These are phyloP conservation scores for Usnea hakonensis DNA, from an alignment of 495 filamentous ascomycete species.

Conservation along the genomic window DNA sequence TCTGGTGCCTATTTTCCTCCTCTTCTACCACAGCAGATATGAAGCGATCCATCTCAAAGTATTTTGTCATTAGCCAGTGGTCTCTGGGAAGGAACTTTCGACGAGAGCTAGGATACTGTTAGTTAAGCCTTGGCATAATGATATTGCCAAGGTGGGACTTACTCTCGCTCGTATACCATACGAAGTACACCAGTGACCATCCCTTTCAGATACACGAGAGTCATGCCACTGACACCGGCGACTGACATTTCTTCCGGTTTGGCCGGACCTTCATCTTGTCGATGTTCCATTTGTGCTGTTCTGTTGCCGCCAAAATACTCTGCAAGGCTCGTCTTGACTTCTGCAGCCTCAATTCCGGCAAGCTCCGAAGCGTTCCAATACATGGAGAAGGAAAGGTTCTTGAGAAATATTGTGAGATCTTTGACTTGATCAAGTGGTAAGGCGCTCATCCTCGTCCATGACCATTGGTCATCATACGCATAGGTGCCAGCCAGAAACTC, in stretches of 20 bases:
- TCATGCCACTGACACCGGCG: slow-evolving; percentile 60
- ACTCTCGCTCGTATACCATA: slow-evolving; percentile 89
- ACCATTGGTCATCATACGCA: slow-evolving; percentile 32
- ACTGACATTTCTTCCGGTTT: slow-evolving; percentile 29
- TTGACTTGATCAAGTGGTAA: slow-evolving; percentile 63
- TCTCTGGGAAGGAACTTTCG: slow-evolving; percentile 69
- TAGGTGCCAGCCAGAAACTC: slow-evolving; percentile 41
- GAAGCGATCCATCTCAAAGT: slow-evolving; percentile 87
- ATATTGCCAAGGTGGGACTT: slow-evolving; percentile 22
- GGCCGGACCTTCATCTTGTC: slow-evolving; percentile 2
- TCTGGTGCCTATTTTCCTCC: slow-evolving; percentile 68
- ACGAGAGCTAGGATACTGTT: slow-evolving; percentile 49
- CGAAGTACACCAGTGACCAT: slow-evolving; percentile 74
- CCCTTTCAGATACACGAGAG: slow-evolving; percentile 68
- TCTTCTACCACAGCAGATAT: slow-evolving; percentile 80
- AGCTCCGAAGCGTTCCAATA: slow-evolving; percentile 76
- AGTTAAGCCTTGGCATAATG: background rate
- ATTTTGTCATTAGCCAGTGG: slow-evolving; percentile 92
- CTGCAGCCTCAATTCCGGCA: slow-evolving; percentile 42
- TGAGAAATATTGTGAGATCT: slow-evolving; percentile 74
- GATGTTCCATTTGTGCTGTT: slow-evolving; percentile 14
- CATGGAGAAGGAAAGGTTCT: slow-evolving; percentile 83
- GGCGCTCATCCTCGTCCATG: slow-evolving; percentile 56
- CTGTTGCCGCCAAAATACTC: slow-evolving; percentile 45
- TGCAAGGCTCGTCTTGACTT: slow-evolving; percentile 43